Evolutionary conservation across 164 flowering plant species (phyloP).

Genomic region (Sextonia rubra): DNA sequence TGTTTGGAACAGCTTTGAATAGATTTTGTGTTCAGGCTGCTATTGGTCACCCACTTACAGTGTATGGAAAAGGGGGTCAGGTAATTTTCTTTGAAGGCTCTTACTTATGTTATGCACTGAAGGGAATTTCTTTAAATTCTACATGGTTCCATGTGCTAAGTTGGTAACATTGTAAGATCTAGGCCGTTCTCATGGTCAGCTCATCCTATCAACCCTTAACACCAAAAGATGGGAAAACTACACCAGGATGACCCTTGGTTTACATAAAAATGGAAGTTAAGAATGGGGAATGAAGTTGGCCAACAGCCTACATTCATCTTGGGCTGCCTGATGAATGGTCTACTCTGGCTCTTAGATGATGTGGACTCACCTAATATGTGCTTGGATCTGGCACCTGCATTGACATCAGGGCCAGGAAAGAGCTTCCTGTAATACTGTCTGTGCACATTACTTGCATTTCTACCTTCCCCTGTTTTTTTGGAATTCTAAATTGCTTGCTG

Average conservation of each 20-base stretch:
- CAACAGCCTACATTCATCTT: no score
- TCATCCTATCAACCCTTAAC: not conserved
- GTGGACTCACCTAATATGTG: not conserved
- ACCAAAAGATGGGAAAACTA: not conserved
- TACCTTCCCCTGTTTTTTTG: not conserved
- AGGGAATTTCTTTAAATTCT: no score
- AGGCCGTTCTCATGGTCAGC: not conserved
- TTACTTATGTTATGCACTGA: no score
- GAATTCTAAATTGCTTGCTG: not conserved
- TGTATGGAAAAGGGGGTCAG: slow-evolving; percentile 98
- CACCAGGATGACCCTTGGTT: no score
- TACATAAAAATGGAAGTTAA: no score
- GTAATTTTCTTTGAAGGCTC: slow-evolving; percentile 25
- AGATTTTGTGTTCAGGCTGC: slow-evolving; percentile 95
- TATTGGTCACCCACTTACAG: slow-evolving; percentile 98
- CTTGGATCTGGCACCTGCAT: not conserved
- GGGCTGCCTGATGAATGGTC: no score
- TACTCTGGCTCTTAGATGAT: no score
- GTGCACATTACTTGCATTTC: not conserved
- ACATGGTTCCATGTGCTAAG: no score
- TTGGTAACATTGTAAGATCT: not conserved
- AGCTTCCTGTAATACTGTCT: not conserved
- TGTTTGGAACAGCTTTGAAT: slow-evolving; percentile 89
- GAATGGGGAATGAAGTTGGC: not conserved
- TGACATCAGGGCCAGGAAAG: not conserved